Percentiles rank a stretch among this genome's conserved stretches.
Conservation (phyloP, 768 basidiomycete species). For the Suillus ampliporus region DNA sequence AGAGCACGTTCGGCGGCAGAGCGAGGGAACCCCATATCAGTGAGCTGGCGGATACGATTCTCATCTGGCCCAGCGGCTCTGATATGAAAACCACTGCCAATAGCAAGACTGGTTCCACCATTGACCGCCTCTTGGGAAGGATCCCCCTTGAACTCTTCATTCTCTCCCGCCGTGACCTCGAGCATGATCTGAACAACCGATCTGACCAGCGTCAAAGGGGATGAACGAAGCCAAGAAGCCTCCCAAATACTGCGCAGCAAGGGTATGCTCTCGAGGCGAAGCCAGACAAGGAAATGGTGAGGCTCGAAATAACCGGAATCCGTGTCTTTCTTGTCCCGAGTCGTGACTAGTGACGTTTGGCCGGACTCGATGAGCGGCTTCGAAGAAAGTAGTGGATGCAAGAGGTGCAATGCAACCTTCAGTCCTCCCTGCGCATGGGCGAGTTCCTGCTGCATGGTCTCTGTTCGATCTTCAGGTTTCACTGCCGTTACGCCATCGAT, state of each 20-base stretch:
- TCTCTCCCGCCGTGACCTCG: conserved; percentile 81
- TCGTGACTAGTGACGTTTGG: conserved; percentile 75
- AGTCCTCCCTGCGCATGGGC: conserved; percentile 80
- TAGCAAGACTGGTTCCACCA: conserved; percentile 35
- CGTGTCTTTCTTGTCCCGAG: conserved; percentile 79
- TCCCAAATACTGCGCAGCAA: conserved; percentile 77
- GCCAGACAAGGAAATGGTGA: conserved; percentile 83
- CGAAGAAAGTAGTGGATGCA: conserved; percentile 77
- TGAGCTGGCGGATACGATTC: conserved; percentile 77
- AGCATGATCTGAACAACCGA: conserved; percentile 79
- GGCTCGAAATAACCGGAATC: conserved; percentile 85
- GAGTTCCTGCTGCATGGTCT: conserved; percentile 64
- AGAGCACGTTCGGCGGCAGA: conserved; percentile 86
- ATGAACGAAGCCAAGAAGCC: conserved; percentile 77
- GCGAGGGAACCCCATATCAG: conserved; percentile 98
- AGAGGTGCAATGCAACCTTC: conserved; percentile 79
- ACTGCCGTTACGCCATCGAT: conserved; percentile 59
- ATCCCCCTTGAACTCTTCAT: conserved; percentile 69
- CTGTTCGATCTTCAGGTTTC: conserved; percentile 60
- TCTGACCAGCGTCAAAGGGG: conserved; percentile 76
- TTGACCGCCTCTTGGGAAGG: conserved; percentile 40
- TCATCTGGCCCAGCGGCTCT: conserved; percentile 67
- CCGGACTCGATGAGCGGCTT: conserved; percentile 85
- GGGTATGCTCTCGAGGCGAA: conserved; percentile 75
- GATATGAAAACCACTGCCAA: conserved; percentile 39